Base-by-base conservation (phyloP, 2,329 filamentous ascomycete genomes). In the Fusarium sublunatum region DNA sequence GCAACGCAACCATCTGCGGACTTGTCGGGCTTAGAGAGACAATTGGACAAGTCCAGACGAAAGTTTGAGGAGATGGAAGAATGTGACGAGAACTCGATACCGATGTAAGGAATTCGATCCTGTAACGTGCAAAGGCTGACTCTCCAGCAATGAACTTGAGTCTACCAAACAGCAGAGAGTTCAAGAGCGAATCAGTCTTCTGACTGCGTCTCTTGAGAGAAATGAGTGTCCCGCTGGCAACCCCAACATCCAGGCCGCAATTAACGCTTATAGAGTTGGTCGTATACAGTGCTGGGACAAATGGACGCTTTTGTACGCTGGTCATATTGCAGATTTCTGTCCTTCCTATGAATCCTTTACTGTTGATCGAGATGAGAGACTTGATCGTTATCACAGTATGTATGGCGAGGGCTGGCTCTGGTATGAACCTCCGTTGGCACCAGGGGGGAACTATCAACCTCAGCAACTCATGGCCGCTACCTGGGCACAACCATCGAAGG, bases 341-440 rank as follows among this genome's bases (percentile, higher is more conserved):
- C 40, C 56, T 6, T 61, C 58, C 6, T 71, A 70, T 28, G 61
- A 70, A n/a, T 64, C 67, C n/a, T 71, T 70, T 32, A 69, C 67
- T 6, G 13, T 60, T 6, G 63, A 69, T 15, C 57, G 69, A 31
- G 44, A 64, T 5, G 54, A 69, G 40, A 68, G 69, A 19, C 57
- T 71, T 6, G 46, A 68, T n/a, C 53, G 56, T 9, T 71, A 71
- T 50, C 53, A 52, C 10, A 24, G 53, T 22, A 31, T 64, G 15
- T 41, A 71, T n/a, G 67, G 69, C 4, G 48, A 61, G n/a, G 69
- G 67, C 2, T 71, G 67, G 69, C 64, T 71, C n/a, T 71, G 69
- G 69, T 69, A 56, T 22, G 69, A 71, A 22, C 52, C 65, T 7
- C 69, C 69, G 0, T 44, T 71, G 19, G 59, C 67, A 7, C 64